These are phyloP conservation scores for Inonotus hispidus DNA, from an alignment of 1,284 basidiomycete genomes.

Conservation along the genomic window DNA sequence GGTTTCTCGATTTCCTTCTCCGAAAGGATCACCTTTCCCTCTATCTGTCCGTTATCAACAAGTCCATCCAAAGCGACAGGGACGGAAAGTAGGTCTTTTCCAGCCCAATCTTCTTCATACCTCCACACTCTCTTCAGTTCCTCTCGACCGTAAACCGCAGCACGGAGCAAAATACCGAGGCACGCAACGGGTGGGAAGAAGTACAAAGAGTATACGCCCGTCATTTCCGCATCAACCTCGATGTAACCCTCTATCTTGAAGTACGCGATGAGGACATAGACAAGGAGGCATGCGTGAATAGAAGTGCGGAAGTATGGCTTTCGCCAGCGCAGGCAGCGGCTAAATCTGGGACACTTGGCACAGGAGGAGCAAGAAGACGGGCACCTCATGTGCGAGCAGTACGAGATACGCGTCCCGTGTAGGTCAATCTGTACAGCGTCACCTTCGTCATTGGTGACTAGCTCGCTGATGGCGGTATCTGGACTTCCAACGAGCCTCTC, in stretches of 20 bases:
- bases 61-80: too few relatives aligned
- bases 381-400: background rate
- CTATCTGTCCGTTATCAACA: too few relatives aligned
- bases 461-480: background rate
- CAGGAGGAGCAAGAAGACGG: background rate
- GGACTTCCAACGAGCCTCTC: constrained; percentile 8
- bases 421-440: background rate
- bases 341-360: background rate
- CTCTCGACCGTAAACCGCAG: background rate
- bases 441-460: background rate
- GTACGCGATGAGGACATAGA: background rate
- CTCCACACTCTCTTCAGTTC: constrained; percentile 4
- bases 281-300: background rate
- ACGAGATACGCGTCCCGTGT: background rate
- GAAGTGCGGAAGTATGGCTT: constrained; percentile 9
- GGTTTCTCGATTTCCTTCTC: too few relatives aligned
- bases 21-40: too few relatives aligned
- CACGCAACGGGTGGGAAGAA: background rate
- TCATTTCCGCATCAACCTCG: background rate
- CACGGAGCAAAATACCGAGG: background rate
- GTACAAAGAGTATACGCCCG: constrained; percentile 1
- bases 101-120: constrained; percentile 9
- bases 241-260: background rate
- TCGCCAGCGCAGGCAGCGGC: background rate
- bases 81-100: too few relatives aligned